Percentiles rank a stretch among this genome's conserved stretches.
Evolutionary conservation across 192 early-diverging fungal species (phyloP).

Genomic region (Spizellomyces punctatus): DNA sequence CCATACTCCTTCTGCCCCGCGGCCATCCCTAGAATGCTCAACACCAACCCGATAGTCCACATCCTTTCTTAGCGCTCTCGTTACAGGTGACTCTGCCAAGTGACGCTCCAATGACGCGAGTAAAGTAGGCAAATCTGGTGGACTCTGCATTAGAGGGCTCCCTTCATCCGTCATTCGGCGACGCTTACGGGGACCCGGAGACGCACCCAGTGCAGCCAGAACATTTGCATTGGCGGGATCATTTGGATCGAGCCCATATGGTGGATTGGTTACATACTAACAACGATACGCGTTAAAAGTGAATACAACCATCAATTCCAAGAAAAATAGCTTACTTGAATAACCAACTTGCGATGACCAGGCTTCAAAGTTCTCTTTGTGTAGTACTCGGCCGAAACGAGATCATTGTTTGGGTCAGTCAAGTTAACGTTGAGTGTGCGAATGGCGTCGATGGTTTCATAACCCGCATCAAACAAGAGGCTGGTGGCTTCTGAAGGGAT

Average conservation of each 20-base stretch:
- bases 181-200: background rate
- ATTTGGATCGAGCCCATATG: constrained; percentile 20
- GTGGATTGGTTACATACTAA: constrained; percentile 17
- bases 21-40: constrained; percentile 9
- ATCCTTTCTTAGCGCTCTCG: constrained; percentile 29
- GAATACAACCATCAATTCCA: constrained; percentile 2
- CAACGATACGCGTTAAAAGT: background rate
- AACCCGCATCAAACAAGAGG: constrained; percentile 33
- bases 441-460: constrained; percentile 32
- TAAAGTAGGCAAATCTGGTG: constrained; percentile 12
- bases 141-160: constrained; percentile 1
- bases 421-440: constrained; percentile 25
- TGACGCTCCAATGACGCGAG: constrained; percentile 25
- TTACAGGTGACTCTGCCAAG: constrained; percentile 31
- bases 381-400: constrained; percentile 25
- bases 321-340: constrained; percentile 16
- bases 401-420: constrained; percentile 21
- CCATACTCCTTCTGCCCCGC: constrained; percentile 28
- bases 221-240: constrained; percentile 21
- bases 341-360: constrained; percentile 31
- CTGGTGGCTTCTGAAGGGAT: constrained; percentile 22
- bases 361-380: constrained; percentile 28
- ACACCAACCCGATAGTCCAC: constrained; percentile 25
- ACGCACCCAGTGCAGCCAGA: constrained; percentile 16
- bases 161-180: constrained; percentile 7